A percentile compares a stretch with the other conserved stretches of the same genome.
These are phyloP conservation scores for Ciborinia camelliae DNA, from an alignment of 2,329 filamentous ascomycete genomes.

Conservation along the genomic window DNA sequence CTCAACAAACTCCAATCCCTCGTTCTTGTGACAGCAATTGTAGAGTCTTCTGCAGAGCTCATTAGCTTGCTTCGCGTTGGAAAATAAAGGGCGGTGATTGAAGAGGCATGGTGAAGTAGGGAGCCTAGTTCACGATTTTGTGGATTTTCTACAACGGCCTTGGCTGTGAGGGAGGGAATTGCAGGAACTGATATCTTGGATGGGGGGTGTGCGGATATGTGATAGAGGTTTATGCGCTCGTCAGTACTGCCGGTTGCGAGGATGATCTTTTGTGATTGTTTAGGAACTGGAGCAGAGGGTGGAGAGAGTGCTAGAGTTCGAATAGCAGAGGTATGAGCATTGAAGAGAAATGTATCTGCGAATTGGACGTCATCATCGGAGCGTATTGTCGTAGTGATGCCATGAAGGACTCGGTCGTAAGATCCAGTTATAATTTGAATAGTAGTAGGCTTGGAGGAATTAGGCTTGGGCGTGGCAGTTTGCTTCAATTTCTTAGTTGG, in stretches of 20 bases:
- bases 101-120: constrained; percentile 80
- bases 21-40: constrained; percentile 80
- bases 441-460: constrained; percentile 44
- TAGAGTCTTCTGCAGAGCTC: constrained; percentile 85
- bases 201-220: constrained; percentile 68
- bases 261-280: constrained; percentile 75
- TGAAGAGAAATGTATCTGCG: constrained; percentile 92
- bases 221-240: constrained; percentile 93
- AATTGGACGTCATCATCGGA: constrained; percentile 57
- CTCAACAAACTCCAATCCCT: constrained; percentile 87
- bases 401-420: constrained; percentile 90
- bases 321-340: constrained; percentile 86
- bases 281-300: constrained; percentile 57
- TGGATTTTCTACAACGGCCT: constrained; percentile 76
- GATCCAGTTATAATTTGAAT: constrained; percentile 90
- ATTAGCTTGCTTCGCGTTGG: constrained; percentile 84
- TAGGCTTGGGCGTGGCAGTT: constrained; percentile 25
- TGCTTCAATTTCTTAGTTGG: constrained; percentile 34
- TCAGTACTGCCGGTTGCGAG: constrained; percentile 91
- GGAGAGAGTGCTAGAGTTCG: constrained; percentile 84
- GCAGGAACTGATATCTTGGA: constrained; percentile 54
- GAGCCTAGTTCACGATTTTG: constrained; percentile 86
- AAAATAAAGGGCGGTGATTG: constrained; percentile 75
- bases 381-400: constrained; percentile 71
- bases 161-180: constrained; percentile 65